Evolutionary conservation across 2,329 filamentous ascomycete genomes (phyloP).

Genomic region (Penicillium sp.): DNA sequence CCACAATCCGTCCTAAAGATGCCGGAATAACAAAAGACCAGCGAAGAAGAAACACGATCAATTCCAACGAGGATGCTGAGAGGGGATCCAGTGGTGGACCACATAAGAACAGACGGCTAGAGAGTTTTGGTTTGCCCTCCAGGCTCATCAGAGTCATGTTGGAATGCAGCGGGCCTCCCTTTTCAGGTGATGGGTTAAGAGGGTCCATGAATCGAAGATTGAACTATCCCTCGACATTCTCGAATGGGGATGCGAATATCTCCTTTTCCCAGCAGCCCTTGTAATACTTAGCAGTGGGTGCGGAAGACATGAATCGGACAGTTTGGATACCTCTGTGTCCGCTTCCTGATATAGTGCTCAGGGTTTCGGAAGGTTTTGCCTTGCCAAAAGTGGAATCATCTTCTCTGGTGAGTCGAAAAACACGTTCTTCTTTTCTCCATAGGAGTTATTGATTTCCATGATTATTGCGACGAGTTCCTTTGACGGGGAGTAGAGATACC

Average conservation of each 20-base stretch:
- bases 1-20: slow-evolving; percentile 16
- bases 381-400: neutral
- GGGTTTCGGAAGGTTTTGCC: neutral
- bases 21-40: slow-evolving; percentile 17
- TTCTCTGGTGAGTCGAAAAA: slow-evolving; percentile 22
- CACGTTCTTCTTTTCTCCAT: slow-evolving; percentile 22
- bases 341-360: neutral
- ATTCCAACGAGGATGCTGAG: neutral
- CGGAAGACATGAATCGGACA: slow-evolving; percentile 8
- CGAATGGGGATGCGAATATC: slow-evolving; percentile 22
- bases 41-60: slow-evolving; percentile 7
- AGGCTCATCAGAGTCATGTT: slow-evolving; percentile 14
- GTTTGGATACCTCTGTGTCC: neutral
- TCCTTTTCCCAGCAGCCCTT: slow-evolving; percentile 12
- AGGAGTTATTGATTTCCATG: slow-evolving; percentile 29
- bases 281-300: slow-evolving; percentile 7
- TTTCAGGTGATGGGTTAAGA: neutral
- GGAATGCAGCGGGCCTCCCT: slow-evolving; percentile 14
- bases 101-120: slow-evolving; percentile 21
- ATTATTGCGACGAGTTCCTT: slow-evolving; percentile 21
- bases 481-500: slow-evolving; percentile 23
- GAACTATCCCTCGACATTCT: slow-evolving; percentile 15
- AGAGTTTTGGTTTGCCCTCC: slow-evolving; percentile 16
- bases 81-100: slow-evolving; percentile 15
- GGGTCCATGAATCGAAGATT: slow-evolving; percentile 13